phyloP scores from a whole-genome alignment of 306 rosid species.

The Ormosia semicastrata region DNA sequence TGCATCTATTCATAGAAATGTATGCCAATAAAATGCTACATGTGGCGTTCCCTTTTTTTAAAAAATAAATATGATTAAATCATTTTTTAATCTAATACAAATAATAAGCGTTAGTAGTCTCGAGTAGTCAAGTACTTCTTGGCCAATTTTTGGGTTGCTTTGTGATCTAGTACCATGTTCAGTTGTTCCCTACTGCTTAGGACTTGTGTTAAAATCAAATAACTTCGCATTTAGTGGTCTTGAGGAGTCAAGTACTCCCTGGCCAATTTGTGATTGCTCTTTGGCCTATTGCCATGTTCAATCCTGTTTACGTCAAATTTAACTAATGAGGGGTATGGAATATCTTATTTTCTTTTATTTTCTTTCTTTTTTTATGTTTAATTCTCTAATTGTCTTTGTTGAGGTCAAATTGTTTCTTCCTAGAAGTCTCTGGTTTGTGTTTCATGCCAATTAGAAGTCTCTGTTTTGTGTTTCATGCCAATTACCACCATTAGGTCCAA shows the following conservation, averaged over 20 bases:
- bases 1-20: too few relatives aligned
- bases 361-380: too few relatives aligned
- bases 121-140: too few relatives aligned
- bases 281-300: background rate
- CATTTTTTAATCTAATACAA: too few relatives aligned
- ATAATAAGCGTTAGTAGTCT: too few relatives aligned
- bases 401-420: background rate
- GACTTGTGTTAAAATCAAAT: too few relatives aligned
- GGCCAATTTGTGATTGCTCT: background rate
- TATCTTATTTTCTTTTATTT: background rate
- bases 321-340: background rate
- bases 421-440: background rate
- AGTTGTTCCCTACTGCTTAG: too few relatives aligned
- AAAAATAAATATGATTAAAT: too few relatives aligned
- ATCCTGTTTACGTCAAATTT: background rate
- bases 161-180: background rate
- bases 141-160: background rate
- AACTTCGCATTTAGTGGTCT: background rate
- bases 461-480: background rate
- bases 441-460: too few relatives aligned
- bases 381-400: background rate
- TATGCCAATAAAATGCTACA: too few relatives aligned
- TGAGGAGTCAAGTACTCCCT: background rate
- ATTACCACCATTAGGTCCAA: too few relatives aligned
- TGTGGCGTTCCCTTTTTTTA: too few relatives aligned